Percentiles rank a stretch among this genome's conserved stretches.
Conservation (phyloP, 139 green algal species). For the Closterium sp. region DNA sequence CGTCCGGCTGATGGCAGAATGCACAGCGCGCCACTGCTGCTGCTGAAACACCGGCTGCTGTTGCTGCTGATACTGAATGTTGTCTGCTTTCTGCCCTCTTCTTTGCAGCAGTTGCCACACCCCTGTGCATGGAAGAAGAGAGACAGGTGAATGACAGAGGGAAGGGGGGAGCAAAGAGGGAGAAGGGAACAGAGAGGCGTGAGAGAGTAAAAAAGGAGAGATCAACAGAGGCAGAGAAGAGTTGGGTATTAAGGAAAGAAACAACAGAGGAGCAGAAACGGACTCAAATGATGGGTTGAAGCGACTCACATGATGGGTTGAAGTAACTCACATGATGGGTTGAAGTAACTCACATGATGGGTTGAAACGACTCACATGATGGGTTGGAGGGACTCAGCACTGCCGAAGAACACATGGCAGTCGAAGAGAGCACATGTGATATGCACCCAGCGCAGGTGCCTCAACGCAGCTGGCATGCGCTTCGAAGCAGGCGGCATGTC, state of each 20-base stretch:
- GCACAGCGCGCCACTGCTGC: neutral
- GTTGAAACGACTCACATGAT: neutral
- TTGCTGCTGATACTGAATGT: neutral
- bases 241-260: no score
- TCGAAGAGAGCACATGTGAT: neutral
- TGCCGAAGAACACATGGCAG: neutral
- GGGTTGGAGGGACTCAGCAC: neutral
- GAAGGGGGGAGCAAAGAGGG: no score
- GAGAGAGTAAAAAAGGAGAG: no score
- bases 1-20: neutral
- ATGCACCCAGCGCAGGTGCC: neutral
- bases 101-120: neutral
- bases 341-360: no score
- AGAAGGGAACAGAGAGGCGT: neutral
- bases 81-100: neutral
- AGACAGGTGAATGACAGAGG: neutral
- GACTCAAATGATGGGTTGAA: no score
- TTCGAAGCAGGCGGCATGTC: neutral
- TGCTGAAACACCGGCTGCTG: no score
- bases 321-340: no score
- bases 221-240: no score
- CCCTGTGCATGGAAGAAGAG: neutral
- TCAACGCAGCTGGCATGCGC: neutral
- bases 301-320: no score
- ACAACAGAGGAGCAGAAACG: no score